These are phyloP conservation scores for Massarina eburnea DNA, from an alignment of 2,329 filamentous ascomycete species.

Conservation along the genomic window DNA sequence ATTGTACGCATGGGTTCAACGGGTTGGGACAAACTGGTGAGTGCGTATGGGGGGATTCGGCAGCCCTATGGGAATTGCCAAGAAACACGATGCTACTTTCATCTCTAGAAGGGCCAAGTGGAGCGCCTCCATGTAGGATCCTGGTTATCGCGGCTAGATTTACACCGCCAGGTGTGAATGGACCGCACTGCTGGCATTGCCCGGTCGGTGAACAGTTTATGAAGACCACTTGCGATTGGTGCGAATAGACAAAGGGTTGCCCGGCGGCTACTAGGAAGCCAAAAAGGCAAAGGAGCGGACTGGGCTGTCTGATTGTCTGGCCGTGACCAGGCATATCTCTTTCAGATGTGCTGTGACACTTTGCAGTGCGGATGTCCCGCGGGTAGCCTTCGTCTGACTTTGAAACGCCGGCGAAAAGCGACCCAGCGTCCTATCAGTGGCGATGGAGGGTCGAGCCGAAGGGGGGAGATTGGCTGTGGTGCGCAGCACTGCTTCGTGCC, in stretches of 20 bases:
- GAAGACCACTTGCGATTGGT: background rate
- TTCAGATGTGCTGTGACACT: background rate
- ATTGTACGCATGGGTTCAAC: background rate
- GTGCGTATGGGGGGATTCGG: background rate
- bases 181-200: background rate
- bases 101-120: background rate
- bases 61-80: background rate
- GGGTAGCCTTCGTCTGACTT: background rate
- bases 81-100: background rate
- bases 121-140: background rate
- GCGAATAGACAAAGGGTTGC: background rate
- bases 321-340: background rate
- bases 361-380: background rate
- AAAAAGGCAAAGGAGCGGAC: background rate
- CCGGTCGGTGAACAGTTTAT: background rate
- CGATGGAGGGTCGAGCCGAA: background rate
- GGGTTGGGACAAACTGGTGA: background rate
- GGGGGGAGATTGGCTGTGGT: background rate
- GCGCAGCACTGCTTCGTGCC: background rate
- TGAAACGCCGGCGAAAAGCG: background rate
- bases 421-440: background rate
- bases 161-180: background rate
- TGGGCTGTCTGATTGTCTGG: background rate
- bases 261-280: background rate
- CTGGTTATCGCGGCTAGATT: background rate